A percentile compares a stretch with the other conserved stretches of the same genome.
These are phyloP conservation scores for Claviceps sp. DNA, from an alignment of 2,329 filamentous ascomycete genomes.

Conservation along the genomic window DNA sequence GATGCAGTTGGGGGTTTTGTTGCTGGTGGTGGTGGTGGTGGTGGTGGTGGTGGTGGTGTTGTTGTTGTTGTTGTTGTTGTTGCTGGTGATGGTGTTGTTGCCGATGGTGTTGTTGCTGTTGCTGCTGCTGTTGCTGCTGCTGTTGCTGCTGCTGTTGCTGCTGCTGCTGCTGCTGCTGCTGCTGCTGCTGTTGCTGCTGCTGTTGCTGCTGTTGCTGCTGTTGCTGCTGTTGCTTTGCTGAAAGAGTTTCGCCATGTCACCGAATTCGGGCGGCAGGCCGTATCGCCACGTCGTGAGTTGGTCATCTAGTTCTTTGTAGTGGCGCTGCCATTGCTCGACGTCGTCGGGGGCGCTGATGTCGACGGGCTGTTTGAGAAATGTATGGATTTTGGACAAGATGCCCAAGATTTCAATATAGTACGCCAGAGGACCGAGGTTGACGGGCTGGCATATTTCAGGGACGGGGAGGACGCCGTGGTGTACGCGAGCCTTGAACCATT, in stretches of 20 bases:
- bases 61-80: too few relatives aligned
- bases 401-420: conserved; percentile 85
- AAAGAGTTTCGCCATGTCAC: conserved; percentile 66
- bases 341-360: conserved; percentile 75
- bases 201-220: conserved; percentile 72
- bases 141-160: conserved; percentile 30
- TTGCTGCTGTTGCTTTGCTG: conserved; percentile 50
- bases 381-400: conserved; percentile 76
- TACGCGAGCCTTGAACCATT: conserved; percentile 56
- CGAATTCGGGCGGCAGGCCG: conserved; percentile 64
- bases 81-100: conserved; percentile 20
- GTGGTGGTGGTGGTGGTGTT: too few relatives aligned
- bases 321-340: conserved; percentile 79
- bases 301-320: conserved; percentile 74
- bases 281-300: conserved; percentile 74
- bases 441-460: conserved; percentile 40
- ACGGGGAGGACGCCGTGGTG: conserved; percentile 34
- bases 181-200: conserved; percentile 83
- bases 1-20: conserved; percentile 43
- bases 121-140: conserved; percentile 51
- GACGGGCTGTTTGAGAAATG: conserved; percentile 77
- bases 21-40: too few relatives aligned
- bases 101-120: conserved; percentile 45
- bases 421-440: conserved; percentile 76
- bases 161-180: conserved; percentile 56